Evolutionary conservation across 2,329 filamentous ascomycete genomes (phyloP), one percentile per base, ranked within the genome.

Genomic region (Nemania sp.): DNA sequence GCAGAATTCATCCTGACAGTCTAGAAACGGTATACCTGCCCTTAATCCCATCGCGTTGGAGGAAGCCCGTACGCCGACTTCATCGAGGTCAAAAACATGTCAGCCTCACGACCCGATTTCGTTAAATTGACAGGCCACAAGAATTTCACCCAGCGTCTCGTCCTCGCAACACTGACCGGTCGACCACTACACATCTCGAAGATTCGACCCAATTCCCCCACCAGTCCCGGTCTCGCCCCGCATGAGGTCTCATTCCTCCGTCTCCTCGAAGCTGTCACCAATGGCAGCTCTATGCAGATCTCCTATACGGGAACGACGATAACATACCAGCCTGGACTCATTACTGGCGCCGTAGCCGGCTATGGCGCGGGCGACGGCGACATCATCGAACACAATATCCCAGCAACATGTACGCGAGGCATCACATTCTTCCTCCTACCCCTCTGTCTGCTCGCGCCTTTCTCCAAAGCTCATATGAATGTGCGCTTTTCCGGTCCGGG

Each of bases 231-330:
- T 76, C 92, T 99, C 62, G 91, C 93, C 62, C 91, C 93, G 56
- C 92, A 97, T 83, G 96, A 99, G 82, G 90, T 98, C 76, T 98
- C 96, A 54, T 95, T 99, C 80, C 88, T 99, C 35, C 94, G 96
- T 65, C 92, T 99, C 20, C 90, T 99, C 77, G 96, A 98, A 80
- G 88, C 93, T 73, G 87, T 99, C 75, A 99, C 96, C 77, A 99
- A 99, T 85, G 96, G 96, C 82, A 93, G 92, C 66, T 90, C 92
- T 64, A 93, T 98, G 82, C 94, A 98, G 77, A 97, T 99, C 74
- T 97, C 94, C 11, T 96, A 97, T 82, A 98, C 94, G 1, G 96
- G 96, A 78, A 98, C 96, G 0, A 94, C 93, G 0, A 88, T 99
- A 64, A 91, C 94, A 43, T 99, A 97, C 82, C 92, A 93, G 72